These are phyloP conservation scores for Euphorbia pulcherrima DNA, from an alignment of 345 rosid genomes.

Conservation along the genomic window DNA sequence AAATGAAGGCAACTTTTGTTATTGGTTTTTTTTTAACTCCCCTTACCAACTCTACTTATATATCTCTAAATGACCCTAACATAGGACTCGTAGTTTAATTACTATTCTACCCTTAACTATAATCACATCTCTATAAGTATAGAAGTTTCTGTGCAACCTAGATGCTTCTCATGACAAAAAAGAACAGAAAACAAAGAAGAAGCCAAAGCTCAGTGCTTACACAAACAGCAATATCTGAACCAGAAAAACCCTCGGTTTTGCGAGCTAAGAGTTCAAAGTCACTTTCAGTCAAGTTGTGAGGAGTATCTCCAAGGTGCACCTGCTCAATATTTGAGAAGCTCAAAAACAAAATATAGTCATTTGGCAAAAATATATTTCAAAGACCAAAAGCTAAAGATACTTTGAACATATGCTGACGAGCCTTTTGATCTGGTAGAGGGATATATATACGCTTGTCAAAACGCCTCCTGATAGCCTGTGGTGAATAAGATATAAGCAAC, in stretches of 20 bases:
- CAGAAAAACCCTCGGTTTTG: conserved; percentile 85
- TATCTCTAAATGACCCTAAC: too few species aligned
- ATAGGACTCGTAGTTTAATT: too few species aligned
- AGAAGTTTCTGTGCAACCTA: too few species aligned
- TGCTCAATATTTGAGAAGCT: conserved; percentile 25
- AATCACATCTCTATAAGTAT: too few species aligned
- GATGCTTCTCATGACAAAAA: too few species aligned
- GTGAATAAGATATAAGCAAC: conserved; percentile 29
- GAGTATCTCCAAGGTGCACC: conserved; percentile 97
- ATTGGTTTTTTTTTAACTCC: too few species aligned
- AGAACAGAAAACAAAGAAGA: background rate
- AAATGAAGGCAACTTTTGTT: too few species aligned
- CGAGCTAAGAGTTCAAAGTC: conserved; percentile 80
- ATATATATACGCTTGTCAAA: conserved; percentile 96
- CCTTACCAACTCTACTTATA: too few species aligned
- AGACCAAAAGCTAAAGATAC: conserved; percentile 35
- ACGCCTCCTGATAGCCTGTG: conserved; percentile 87
- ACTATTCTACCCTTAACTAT: too few species aligned
- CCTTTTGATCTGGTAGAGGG: conserved; percentile 89
- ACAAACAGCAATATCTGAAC: conserved; percentile 92
- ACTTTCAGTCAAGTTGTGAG: conserved; percentile 77
- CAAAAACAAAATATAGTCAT: conserved; percentile 1
- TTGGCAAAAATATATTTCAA: conserved; percentile 5
- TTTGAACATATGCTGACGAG: conserved; percentile 91
- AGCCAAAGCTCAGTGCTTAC: conserved; percentile 39